These are phyloP conservation scores for Aureobasidium sp. DNA, from an alignment of 2,329 filamentous ascomycete species.

Conservation along the genomic window DNA sequence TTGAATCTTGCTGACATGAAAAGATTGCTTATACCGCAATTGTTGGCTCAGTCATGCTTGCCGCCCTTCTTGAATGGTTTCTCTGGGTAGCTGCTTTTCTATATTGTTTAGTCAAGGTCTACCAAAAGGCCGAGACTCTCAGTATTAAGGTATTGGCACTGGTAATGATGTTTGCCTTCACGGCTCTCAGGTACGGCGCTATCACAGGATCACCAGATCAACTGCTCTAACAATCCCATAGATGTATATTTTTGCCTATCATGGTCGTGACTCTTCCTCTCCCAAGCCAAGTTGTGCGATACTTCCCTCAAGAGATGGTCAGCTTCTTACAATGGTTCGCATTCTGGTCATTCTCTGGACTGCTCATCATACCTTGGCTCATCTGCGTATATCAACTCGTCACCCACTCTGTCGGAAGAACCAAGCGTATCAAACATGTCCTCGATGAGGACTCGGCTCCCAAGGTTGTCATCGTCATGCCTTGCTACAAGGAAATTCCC, in stretches of 20 bases:
- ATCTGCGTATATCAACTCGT: slow-evolving; percentile 90
- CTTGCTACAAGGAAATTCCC: slow-evolving; percentile 87
- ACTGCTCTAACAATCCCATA: slow-evolving; percentile 31
- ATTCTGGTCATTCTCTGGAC: slow-evolving; percentile 83
- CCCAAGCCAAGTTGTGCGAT: slow-evolving; percentile 61
- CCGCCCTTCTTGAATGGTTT: slow-evolving; percentile 86
- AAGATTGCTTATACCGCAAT: slow-evolving; percentile 82
- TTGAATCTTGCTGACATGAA: slow-evolving; percentile 1
- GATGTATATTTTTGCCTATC: slow-evolving; percentile 79
- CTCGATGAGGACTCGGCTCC: slow-evolving; percentile 81
- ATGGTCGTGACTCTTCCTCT: slow-evolving; percentile 91
- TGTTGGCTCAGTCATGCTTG: slow-evolving; percentile 72
- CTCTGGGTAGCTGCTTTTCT: slow-evolving; percentile 90
- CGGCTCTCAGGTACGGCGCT: slow-evolving; percentile 60
- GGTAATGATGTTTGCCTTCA: slow-evolving; percentile 66
- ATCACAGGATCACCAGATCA: not conserved
- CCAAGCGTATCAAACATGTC: slow-evolving; percentile 72
- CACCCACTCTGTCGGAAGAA: slow-evolving; percentile 75
- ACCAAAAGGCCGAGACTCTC: slow-evolving; percentile 81
- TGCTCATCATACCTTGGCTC: slow-evolving; percentile 83
- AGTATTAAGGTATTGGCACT: slow-evolving; percentile 73
- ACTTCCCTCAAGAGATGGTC: slow-evolving; percentile 66
- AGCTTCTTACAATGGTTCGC: slow-evolving; percentile 82
- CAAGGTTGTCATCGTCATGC: slow-evolving; percentile 95
- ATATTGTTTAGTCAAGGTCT: slow-evolving; percentile 86